Evolutionary conservation across 1,139 yeast species (phyloP).

Genomic region (Debaryomyces sp.): DNA sequence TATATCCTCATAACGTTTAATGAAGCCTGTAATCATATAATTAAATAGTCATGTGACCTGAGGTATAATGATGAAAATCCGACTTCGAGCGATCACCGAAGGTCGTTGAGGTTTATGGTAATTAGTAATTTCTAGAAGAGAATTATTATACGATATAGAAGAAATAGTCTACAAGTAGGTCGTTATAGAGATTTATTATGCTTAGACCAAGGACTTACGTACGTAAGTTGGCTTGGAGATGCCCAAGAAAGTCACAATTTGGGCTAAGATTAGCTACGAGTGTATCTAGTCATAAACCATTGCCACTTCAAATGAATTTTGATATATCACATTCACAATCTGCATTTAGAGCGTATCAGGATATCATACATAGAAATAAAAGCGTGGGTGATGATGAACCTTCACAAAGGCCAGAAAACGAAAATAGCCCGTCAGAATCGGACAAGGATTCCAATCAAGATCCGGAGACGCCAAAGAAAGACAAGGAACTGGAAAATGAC

Average conservation of each 20-base stretch:
- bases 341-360: slow-evolving; percentile 8
- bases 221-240: slow-evolving; percentile 14
- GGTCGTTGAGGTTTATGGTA: slow-evolving; percentile 2
- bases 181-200: slow-evolving; percentile 12
- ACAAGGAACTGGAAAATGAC: slow-evolving; percentile 12
- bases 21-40: neutral
- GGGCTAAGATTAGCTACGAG: slow-evolving; percentile 21
- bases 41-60: slow-evolving; percentile 12
- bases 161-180: neutral
- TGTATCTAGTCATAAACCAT: slow-evolving; percentile 10
- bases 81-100: slow-evolving; percentile 13
- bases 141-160: neutral
- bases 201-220: slow-evolving; percentile 15
- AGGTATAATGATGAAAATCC: slow-evolving; percentile 7
- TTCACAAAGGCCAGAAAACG: slow-evolving; percentile 10
- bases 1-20: neutral
- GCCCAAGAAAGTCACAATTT: slow-evolving; percentile 10
- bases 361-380: slow-evolving; percentile 8
- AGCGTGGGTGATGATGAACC: slow-evolving; percentile 6
- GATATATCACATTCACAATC: slow-evolving; percentile 4
- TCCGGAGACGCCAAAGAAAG: slow-evolving; percentile 10
- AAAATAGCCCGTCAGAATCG: slow-evolving; percentile 8
- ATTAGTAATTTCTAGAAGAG: slow-evolving; percentile 7
- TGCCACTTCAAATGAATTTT: neutral
- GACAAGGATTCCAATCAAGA: slow-evolving; percentile 10